Conservation (phyloP, 331 rosid genomes). For the Pyracantha coccinea region DNA sequence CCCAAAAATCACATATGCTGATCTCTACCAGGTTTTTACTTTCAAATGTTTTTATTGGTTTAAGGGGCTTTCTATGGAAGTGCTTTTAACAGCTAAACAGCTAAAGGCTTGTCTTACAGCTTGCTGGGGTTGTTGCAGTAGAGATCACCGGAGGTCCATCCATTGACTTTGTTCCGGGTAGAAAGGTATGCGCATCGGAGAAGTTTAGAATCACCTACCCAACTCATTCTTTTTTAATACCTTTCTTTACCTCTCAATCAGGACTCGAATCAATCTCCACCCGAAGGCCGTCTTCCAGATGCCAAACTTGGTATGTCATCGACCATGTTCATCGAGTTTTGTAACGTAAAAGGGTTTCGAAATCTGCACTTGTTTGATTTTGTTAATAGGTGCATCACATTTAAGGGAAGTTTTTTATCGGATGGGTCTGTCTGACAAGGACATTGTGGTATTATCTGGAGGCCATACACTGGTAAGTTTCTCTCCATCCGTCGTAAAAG, state of each 20-base stretch:
- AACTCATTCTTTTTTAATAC: not conserved
- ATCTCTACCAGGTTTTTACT: constrained; percentile 30
- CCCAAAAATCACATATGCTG: constrained; percentile 21
- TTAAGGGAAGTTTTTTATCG: constrained; percentile 53
- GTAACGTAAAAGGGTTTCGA: not conserved
- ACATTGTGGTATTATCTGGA: constrained; percentile 81
- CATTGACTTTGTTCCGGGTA: constrained; percentile 67
- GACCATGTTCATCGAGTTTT: not conserved
- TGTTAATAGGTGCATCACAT: constrained; percentile 55
- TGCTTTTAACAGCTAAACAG: not conserved
- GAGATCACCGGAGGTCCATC: constrained; percentile 92
- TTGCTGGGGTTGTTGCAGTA: constrained; percentile 89
- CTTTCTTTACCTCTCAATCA: constrained; percentile 13
- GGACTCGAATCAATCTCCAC: constrained; percentile 52
- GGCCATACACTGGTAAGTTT: constrained; percentile 68
- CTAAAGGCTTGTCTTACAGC: constrained; percentile 33
- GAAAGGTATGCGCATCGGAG: constrained; percentile 43
- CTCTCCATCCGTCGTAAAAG: not conserved
- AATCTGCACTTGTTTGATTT: not conserved
- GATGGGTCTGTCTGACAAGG: constrained; percentile 68
- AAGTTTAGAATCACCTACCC: not conserved
- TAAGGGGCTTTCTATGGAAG: not conserved
- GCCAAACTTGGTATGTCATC: constrained; percentile 47
- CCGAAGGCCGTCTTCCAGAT: constrained; percentile 94
- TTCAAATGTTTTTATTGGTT: not conserved